Conservation (phyloP, 2,329 filamentous ascomycete species). For the Bertia moriformis region DNA sequence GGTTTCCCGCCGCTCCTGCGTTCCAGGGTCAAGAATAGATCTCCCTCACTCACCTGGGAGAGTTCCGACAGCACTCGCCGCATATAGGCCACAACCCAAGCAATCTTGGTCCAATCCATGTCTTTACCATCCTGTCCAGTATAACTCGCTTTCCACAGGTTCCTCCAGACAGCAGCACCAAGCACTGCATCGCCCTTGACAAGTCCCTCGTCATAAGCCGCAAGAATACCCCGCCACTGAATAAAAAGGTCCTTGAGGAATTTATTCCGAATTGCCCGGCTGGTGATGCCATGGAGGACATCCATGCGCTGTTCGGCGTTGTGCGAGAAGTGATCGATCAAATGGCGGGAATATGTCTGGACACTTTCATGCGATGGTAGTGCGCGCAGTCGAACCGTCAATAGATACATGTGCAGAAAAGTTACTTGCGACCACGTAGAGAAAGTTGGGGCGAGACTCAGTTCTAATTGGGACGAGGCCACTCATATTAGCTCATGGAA, state of each 20-base stretch:
- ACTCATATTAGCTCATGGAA: conserved; percentile 1
- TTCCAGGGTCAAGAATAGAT: conserved; percentile 29
- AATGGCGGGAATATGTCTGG: conserved; percentile 45
- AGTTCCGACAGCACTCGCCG: conserved; percentile 34
- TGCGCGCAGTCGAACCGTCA: conserved; percentile 43
- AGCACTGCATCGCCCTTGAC: conserved; percentile 35
- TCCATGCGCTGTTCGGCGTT: conserved; percentile 38
- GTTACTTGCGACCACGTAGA: conserved; percentile 54
- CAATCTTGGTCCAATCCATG: conserved; percentile 42
- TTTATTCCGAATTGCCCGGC: conserved; percentile 4
- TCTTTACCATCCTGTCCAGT: conserved; percentile 42
- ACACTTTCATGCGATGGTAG: conserved; percentile 34
- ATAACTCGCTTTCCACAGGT: conserved; percentile 41
- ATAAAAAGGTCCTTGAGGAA: conserved; percentile 45
- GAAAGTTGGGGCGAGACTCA: conserved; percentile 46
- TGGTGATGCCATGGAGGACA: conserved; percentile 31
- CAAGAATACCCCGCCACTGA: conserved; percentile 50
- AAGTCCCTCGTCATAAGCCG: conserved; percentile 39
- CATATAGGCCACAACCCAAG: conserved; percentile 35
- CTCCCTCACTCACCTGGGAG: conserved; percentile 24
- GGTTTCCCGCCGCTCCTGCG: conserved; percentile 12
- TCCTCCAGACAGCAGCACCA: conserved; percentile 47
- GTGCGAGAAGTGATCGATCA: conserved; percentile 53
- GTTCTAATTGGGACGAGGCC: conserved; percentile 18
- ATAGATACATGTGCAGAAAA: conserved; percentile 55